Evolutionary conservation across 140 eudicot genomes (phyloP).

Genomic region (Erigeron philadelphicus): DNA sequence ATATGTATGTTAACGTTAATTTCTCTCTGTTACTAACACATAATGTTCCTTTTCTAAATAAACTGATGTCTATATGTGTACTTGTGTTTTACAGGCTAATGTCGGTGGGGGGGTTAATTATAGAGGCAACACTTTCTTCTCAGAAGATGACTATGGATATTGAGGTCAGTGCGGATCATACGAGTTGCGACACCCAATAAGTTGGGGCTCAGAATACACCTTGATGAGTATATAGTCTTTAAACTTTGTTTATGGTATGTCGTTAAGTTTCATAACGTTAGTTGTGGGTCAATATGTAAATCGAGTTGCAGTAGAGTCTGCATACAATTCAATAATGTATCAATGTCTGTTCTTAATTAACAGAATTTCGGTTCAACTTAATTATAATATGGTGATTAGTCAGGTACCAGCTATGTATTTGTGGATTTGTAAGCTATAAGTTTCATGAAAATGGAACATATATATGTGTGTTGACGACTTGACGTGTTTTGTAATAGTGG

Average conservation of each 20-base stretch:
- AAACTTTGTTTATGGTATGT: conserved; percentile 9
- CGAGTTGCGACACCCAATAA: neutral
- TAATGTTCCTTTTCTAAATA: neutral
- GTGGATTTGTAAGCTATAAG: neutral
- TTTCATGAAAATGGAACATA: neutral
- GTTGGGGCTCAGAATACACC: neutral
- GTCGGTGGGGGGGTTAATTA: conserved; percentile 24
- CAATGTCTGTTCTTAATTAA: neutral
- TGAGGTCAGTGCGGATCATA: conserved; percentile 19
- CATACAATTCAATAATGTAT: conserved; percentile 3
- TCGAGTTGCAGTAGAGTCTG: neutral
- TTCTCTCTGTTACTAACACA: neutral
- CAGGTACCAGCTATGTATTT: neutral
- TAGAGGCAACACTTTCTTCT: conserved; percentile 30
- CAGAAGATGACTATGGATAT: conserved; percentile 51
- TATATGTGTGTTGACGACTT: too few species aligned
- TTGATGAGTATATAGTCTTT: neutral
- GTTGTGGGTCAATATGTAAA: neutral
- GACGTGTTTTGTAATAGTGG: too few species aligned
- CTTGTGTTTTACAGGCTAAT: conserved; percentile 31
- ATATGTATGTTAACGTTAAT: conserved; percentile 35
- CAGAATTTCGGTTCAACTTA: neutral
- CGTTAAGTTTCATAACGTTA: neutral
- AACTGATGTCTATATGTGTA: neutral
- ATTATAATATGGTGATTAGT: neutral